Conservation (phyloP, 2,329 filamentous ascomycete species). For the Zymoseptoria passerinii region DNA sequence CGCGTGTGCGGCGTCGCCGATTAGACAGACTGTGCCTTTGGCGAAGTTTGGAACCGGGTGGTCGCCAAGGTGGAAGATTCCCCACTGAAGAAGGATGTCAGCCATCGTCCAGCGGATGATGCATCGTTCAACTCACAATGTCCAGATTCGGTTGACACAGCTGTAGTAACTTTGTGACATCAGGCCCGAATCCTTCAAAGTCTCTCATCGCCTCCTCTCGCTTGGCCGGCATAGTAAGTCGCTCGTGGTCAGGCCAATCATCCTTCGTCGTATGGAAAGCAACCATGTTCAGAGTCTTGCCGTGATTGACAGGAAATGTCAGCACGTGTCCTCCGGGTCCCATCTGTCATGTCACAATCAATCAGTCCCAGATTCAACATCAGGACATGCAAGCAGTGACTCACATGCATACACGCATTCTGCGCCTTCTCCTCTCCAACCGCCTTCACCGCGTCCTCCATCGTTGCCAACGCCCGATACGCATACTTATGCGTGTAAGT, state of each 20-base stretch:
- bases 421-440: constrained; percentile 23
- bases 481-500: constrained; percentile 52
- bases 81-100: constrained; percentile 25
- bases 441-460: constrained; percentile 31
- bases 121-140: constrained; percentile 5
- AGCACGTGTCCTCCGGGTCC: constrained; percentile 45
- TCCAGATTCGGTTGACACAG: constrained; percentile 20
- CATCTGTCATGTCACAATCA: constrained; percentile 13
- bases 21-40: constrained; percentile 29
- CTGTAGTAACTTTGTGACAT: constrained; percentile 19
- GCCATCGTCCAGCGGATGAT: neutral
- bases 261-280: constrained; percentile 19
- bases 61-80: constrained; percentile 34
- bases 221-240: constrained; percentile 16
- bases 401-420: constrained; percentile 24
- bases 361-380: neutral
- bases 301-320: constrained; percentile 44
- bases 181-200: constrained; percentile 19
- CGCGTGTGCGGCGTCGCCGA: constrained; percentile 37
- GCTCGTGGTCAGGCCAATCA: constrained; percentile 19
- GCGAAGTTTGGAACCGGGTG: constrained; percentile 30
- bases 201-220: constrained; percentile 19
- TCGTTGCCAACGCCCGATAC: constrained; percentile 54
- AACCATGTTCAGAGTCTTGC: constrained; percentile 22
- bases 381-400: constrained; percentile 4